A percentile compares a stretch with the other conserved stretches of the same genome.
These are phyloP conservation scores for Suhomyces taliae DNA, from an alignment of 1,139 yeast species.

Conservation along the genomic window DNA sequence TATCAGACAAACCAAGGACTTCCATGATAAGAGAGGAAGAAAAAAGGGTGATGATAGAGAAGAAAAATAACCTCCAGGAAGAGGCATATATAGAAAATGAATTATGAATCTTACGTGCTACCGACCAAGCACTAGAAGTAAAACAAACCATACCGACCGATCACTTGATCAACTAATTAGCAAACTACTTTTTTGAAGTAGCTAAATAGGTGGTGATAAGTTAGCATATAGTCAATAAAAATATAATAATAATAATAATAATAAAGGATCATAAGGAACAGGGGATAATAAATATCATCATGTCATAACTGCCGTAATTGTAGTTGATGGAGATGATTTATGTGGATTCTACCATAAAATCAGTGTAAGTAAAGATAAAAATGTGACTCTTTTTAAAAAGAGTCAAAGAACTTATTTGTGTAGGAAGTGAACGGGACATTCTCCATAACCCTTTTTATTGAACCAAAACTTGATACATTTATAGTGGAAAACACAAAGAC, in stretches of 20 bases:
- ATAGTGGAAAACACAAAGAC: slow-evolving; percentile 92
- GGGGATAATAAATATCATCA: too few species aligned
- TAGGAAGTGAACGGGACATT: slow-evolving; percentile 75
- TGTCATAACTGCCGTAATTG: too few species aligned
- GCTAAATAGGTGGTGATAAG: not conserved
- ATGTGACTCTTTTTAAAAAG: not conserved
- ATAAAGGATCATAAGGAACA: not conserved
- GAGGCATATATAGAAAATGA: not conserved
- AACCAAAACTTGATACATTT: slow-evolving; percentile 91
- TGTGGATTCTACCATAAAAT: not conserved
- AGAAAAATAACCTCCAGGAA: slow-evolving; percentile 15
- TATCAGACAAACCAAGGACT: slow-evolving; percentile 74
- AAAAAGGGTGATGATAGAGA: slow-evolving; percentile 19
- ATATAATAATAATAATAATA: too few species aligned
- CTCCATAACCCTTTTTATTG: slow-evolving; percentile 77
- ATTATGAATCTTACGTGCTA: not conserved
- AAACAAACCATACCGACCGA: not conserved
- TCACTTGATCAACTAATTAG: too few species aligned
- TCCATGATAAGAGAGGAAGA: slow-evolving; percentile 49
- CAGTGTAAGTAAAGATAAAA: not conserved
- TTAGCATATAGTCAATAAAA: not conserved
- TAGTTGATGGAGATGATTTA: too few species aligned
- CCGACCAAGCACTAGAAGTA: not conserved
- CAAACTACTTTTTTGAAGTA: too few species aligned
- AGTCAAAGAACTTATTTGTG: slow-evolving; percentile 23